These are phyloP conservation scores for Anastatica hierochuntica DNA, from an alignment of 345 rosid genomes.

Conservation along the genomic window DNA sequence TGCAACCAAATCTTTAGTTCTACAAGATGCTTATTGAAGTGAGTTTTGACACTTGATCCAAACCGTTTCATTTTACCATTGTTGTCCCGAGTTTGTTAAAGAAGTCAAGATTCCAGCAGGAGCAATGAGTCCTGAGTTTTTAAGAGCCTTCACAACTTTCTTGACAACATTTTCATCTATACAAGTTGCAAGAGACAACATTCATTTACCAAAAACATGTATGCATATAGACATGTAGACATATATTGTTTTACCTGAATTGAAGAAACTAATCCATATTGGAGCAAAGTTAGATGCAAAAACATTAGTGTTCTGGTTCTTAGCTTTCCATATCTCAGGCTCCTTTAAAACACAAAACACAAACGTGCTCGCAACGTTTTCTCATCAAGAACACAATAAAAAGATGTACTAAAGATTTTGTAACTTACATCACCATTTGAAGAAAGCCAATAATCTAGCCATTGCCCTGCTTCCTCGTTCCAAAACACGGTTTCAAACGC, in stretches of 20 bases:
- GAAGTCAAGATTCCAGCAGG: slow-evolving; percentile 72
- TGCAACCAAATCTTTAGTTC: background rate
- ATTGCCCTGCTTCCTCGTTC: slow-evolving; percentile 68
- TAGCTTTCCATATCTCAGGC: slow-evolving; percentile 43
- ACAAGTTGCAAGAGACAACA: background rate
- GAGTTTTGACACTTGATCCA: background rate
- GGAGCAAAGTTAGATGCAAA: slow-evolving; percentile 84
- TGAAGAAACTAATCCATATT: slow-evolving; percentile 61
- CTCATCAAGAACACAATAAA: background rate
- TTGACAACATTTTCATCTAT: slow-evolving; percentile 55
- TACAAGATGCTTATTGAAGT: background rate
- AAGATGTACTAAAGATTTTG: background rate
- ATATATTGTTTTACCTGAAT: slow-evolving; percentile 44
- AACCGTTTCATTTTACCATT: slow-evolving; percentile 54
- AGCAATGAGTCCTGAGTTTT: slow-evolving; percentile 54
- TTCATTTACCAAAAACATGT: slow-evolving; percentile 6
- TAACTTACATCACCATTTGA: slow-evolving; percentile 18
- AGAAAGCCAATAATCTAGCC: slow-evolving; percentile 81
- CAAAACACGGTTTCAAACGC: slow-evolving; percentile 57
- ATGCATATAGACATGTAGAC: background rate
- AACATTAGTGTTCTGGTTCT: slow-evolving; percentile 49
- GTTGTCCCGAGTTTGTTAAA: slow-evolving; percentile 52
- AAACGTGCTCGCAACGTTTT: background rate
- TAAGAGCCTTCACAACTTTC: slow-evolving; percentile 42
- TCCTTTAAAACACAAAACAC: slow-evolving; percentile 28